Evolutionary conservation across 345 rosid species (phyloP), one percentile per base, ranked within the genome.

Genomic region (Leavenworthia alabamica): DNA sequence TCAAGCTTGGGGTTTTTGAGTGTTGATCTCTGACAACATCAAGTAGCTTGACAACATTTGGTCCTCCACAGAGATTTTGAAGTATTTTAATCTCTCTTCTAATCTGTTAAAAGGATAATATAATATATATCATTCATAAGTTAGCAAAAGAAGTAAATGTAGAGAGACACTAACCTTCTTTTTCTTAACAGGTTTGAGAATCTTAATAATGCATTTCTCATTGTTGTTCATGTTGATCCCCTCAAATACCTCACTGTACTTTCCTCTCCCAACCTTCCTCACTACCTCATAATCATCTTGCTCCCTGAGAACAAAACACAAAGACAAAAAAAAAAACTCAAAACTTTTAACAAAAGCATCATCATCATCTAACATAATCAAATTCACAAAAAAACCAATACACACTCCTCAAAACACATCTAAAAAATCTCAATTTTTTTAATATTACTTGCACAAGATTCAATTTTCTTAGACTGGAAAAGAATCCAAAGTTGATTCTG

Each of bases 201-300:
- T 88, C 83, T 88, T 88, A 76, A 88, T 88, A 1, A 88, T 72
- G 66, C 92, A 85, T 12, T 80, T 76, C 57, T 88, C 89, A 28
- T 76, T 83, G 81, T 41, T 88, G 35, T 78, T 83, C 60, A 81
- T 76, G 77, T 88, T 85, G 14, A 88, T 78, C 26, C 92, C 96
- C 64, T 88, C 92, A 54, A 88, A 88, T 49, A 88, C 96, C 73
- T 85, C 96, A 45, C 96, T 88, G 77, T 88, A 88, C 56, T 88
- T 88, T 39, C 96, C 96, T 65, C 96, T 60, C 55, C 96, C 96
- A 27, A 88, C 87, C 71, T 88, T 88, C 66, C 92, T 81, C 37
- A 88, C 92, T 46, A 88, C 96, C 78, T 88, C 96, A 64, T 85
- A 88, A 78, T 85, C 92, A 79, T 88, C 92, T 65, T 88, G 96